Percentiles rank a stretch among this genome's conserved stretches.
Evolutionary conservation across 257 asterid genomes (phyloP).

Genomic region (Solanum neorickii): DNA sequence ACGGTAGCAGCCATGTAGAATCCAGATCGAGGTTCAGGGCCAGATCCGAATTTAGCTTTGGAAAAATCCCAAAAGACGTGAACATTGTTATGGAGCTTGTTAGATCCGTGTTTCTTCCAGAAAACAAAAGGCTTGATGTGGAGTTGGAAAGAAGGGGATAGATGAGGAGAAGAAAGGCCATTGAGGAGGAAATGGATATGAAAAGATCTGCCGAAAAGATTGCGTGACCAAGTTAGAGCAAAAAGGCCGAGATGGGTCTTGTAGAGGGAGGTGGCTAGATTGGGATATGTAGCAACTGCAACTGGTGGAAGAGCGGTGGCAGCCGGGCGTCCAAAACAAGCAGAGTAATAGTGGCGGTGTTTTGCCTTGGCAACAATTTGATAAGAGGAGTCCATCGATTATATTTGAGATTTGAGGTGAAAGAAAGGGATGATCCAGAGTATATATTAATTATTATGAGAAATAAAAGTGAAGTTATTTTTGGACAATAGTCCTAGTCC

Average conservation of each 20-base stretch:
- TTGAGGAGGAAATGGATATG: conserved; percentile 37
- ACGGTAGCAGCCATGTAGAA: conserved; percentile 29
- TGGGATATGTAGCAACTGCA: conserved; percentile 17
- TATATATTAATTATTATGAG: not conserved
- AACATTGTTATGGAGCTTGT: conserved; percentile 8
- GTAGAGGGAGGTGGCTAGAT: conserved; percentile 42
- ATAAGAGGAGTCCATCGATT: not conserved
- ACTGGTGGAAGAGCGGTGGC: conserved; percentile 6
- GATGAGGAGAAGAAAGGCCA: not conserved
- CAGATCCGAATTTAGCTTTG: conserved; percentile 35
- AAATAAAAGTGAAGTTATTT: not conserved
- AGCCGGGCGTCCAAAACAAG: conserved; percentile 25
- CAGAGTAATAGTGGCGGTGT: conserved; percentile 18
- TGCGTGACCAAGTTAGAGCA: conserved; percentile 49
- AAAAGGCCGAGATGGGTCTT: conserved; percentile 31
- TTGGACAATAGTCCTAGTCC: not conserved
- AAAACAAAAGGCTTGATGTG: conserved; percentile 28
- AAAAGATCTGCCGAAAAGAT: conserved; percentile 33
- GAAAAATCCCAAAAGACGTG: conserved; percentile 41
- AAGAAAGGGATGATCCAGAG: not conserved
- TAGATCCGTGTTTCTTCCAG: conserved; percentile 39
- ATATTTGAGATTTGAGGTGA: not conserved
- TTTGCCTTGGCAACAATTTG: conserved; percentile 6
- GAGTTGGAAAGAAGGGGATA: conserved; percentile 23
- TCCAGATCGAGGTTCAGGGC: conserved; percentile 48